Conservation (phyloP, 345 rosid species). For the Erysimum cheiranthoides region DNA sequence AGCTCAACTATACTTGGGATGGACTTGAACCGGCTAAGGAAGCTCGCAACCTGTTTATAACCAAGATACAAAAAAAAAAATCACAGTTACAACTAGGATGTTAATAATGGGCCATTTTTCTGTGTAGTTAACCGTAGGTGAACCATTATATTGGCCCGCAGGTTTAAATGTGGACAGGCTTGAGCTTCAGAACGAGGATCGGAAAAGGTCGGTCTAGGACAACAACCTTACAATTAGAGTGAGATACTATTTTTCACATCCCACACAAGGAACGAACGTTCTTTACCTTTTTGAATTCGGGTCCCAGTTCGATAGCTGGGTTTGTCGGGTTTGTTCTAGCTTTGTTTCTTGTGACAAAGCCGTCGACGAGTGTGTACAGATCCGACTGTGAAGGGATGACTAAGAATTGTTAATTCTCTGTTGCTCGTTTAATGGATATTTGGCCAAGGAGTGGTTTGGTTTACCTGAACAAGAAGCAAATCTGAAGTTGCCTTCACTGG, state of each 20-base stretch:
- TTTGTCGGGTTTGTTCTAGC: slow-evolving; percentile 75
- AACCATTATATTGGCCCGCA: too few species aligned
- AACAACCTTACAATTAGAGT: background rate
- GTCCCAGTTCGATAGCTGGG: slow-evolving; percentile 88
- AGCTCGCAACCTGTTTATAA: slow-evolving; percentile 68
- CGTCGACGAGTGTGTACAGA: slow-evolving; percentile 77
- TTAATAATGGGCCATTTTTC: background rate
- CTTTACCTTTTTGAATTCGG: slow-evolving; percentile 86
- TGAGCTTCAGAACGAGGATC: background rate
- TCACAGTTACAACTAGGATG: background rate
- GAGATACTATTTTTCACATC: background rate
- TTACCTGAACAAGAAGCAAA: slow-evolving; percentile 86
- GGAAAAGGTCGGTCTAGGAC: background rate
- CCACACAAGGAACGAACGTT: background rate
- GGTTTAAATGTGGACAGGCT: background rate
- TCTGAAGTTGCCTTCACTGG: slow-evolving; percentile 94
- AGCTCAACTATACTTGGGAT: slow-evolving; percentile 92
- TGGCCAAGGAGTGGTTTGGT: slow-evolving; percentile 36
- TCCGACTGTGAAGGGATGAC: slow-evolving; percentile 62
- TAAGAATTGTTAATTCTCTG: slow-evolving; percentile 7
- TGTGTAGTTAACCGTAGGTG: background rate
- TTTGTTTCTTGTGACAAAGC: slow-evolving; percentile 66
- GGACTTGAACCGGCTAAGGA: slow-evolving; percentile 85
- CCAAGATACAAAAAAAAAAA: background rate
- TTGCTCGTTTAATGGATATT: slow-evolving; percentile 45